Percentiles rank a stretch among this genome's conserved stretches.
Evolutionary conservation across 2,329 filamentous ascomycete genomes (phyloP).

Genomic region (Boeremia exigua): DNA sequence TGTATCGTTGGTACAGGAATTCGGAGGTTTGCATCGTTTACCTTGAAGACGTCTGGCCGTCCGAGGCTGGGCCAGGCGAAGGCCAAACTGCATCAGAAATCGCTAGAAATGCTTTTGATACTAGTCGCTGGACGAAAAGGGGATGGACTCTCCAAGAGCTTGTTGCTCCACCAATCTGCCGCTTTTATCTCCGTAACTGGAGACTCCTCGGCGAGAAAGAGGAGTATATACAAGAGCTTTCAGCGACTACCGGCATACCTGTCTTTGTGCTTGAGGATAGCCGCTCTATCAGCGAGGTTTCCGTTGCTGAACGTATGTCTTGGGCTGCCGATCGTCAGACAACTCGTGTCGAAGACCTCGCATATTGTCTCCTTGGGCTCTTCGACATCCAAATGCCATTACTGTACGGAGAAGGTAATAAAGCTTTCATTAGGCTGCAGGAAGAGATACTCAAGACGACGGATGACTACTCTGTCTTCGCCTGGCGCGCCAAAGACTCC

Average conservation of each 20-base stretch:
- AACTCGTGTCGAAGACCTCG: slow-evolving; percentile 36
- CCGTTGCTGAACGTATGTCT: slow-evolving; percentile 36
- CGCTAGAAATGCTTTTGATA: slow-evolving; percentile 22
- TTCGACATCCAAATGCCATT: slow-evolving; percentile 43
- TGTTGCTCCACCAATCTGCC: slow-evolving; percentile 29
- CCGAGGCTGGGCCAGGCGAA: slow-evolving; percentile 2
- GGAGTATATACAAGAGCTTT: slow-evolving; percentile 31
- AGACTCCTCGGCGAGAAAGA: slow-evolving; percentile 35
- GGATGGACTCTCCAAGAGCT: slow-evolving; percentile 43
- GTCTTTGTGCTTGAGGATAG: slow-evolving; percentile 29
- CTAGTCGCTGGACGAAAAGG: slow-evolving; percentile 31
- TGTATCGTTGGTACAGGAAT: slow-evolving; percentile 29
- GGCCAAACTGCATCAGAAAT: slow-evolving; percentile 21
- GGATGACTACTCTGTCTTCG: slow-evolving; percentile 38
- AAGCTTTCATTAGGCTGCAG: slow-evolving; percentile 36
- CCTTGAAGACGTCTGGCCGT: slow-evolving; percentile 22
- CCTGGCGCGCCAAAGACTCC: slow-evolving; percentile 26
- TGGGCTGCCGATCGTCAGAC: slow-evolving; percentile 38
- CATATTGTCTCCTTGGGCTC: slow-evolving; percentile 40
- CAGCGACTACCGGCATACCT: slow-evolving; percentile 34
- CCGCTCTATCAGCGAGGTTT: slow-evolving; percentile 23
- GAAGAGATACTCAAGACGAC: slow-evolving; percentile 38
- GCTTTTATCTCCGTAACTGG: slow-evolving; percentile 37
- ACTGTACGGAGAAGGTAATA: slow-evolving; percentile 38
- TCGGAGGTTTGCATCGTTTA: slow-evolving; percentile 24